These are phyloP conservation scores for Pichia inconspicua DNA, from an alignment of 1,139 yeast species.

Conservation along the genomic window DNA sequence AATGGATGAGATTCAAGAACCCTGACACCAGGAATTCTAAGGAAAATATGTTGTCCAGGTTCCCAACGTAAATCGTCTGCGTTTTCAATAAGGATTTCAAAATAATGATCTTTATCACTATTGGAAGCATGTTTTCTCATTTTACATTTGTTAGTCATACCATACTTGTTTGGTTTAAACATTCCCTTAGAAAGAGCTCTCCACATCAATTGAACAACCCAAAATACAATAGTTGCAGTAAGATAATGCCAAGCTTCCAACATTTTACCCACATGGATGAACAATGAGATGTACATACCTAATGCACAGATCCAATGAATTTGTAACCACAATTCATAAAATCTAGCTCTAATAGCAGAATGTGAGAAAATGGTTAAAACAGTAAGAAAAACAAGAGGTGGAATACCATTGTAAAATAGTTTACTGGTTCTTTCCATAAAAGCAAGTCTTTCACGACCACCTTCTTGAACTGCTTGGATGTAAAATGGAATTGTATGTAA, in stretches of 20 bases:
- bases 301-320: conserved; percentile 52
- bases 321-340: conserved; percentile 49
- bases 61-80: conserved; percentile 37
- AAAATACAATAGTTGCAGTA: conserved; percentile 50
- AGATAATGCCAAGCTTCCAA: conserved; percentile 41
- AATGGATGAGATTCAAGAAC: conserved; percentile 56
- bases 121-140: conserved; percentile 22
- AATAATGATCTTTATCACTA: conserved; percentile 18
- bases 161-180: conserved; percentile 38
- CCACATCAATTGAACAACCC: conserved; percentile 47
- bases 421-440: conserved; percentile 13
- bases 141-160: conserved; percentile 27
- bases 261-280: conserved; percentile 40
- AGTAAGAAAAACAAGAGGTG: conserved; percentile 41
- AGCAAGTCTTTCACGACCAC: conserved; percentile 32
- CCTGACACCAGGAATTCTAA: conserved; percentile 41
- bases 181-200: conserved; percentile 46
- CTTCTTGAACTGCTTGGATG: conserved; percentile 41
- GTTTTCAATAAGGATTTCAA: conserved; percentile 37
- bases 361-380: conserved; percentile 42
- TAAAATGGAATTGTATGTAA: conserved; percentile 52
- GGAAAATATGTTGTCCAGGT: conserved; percentile 56
- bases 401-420: conserved; percentile 30
- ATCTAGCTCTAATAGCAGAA: conserved; percentile 34
- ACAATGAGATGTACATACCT: conserved; percentile 45